A percentile compares a stretch with the other conserved stretches of the same genome.
These are phyloP conservation scores for Cicer arietinum DNA, from an alignment of 306 rosid genomes.

Conservation along the genomic window DNA sequence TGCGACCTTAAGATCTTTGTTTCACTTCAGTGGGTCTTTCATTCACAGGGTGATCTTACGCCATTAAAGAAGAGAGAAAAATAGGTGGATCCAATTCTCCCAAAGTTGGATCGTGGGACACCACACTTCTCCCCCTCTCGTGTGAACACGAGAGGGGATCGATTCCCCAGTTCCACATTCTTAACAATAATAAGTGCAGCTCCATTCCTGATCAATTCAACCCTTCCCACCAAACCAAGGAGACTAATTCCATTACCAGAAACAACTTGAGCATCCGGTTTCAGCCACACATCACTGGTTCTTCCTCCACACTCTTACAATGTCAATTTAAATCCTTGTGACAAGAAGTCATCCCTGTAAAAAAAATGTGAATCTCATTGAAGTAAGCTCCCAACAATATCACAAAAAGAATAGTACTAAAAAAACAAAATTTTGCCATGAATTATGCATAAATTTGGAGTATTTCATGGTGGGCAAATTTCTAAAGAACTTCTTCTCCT, in stretches of 20 bases:
- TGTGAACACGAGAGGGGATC: too few relatives aligned
- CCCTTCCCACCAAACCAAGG: slow-evolving; percentile 21
- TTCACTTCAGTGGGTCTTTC: neutral
- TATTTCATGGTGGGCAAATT: neutral
- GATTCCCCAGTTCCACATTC: too few relatives aligned
- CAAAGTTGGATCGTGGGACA: too few relatives aligned
- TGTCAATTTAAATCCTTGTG: slow-evolving; percentile 66
- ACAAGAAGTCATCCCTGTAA: slow-evolving; percentile 68
- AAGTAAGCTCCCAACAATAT: neutral
- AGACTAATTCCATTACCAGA: slow-evolving; percentile 18
- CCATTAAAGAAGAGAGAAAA: neutral
- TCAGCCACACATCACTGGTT: slow-evolving; percentile 16
- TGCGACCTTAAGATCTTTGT: slow-evolving; percentile 8
- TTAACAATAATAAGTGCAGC: neutral
- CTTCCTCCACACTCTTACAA: slow-evolving; percentile 43
- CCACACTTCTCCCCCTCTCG: too few relatives aligned
- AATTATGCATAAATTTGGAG: neutral
- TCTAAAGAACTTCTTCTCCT: neutral
- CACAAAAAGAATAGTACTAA: neutral
- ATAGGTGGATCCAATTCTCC: neutral
- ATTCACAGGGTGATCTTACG: neutral
- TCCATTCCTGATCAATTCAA: slow-evolving; percentile 17
- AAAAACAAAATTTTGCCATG: neutral
- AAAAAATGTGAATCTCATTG: neutral
- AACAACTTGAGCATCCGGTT: neutral